Evolutionary conservation across 345 rosid species (phyloP).

Genomic region (Salix exigua): DNA sequence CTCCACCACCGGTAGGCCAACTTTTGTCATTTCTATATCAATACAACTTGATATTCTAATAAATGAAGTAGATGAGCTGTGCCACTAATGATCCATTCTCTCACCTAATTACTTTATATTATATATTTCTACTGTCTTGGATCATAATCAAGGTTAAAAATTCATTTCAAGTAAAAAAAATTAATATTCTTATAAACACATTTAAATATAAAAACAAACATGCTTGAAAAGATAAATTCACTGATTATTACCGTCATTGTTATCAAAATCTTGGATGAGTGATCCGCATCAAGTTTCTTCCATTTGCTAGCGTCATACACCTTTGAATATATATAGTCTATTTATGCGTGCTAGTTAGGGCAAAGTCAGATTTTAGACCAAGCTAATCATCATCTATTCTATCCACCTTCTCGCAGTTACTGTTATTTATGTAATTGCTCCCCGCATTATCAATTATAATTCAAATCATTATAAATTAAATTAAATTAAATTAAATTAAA

Average conservation of each 20-base stretch:
- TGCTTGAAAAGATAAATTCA: background rate
- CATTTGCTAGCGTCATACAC: background rate
- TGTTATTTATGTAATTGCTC: background rate
- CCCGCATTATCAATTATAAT: too few species aligned
- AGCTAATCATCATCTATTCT: background rate
- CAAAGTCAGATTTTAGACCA: background rate
- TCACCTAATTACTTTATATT: background rate
- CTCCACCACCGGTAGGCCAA: too few species aligned
- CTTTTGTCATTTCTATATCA: background rate
- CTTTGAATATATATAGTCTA: background rate
- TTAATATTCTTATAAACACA: too few species aligned
- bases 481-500: too few species aligned
- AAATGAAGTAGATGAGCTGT: slow-evolving; percentile 9
- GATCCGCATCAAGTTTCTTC: background rate
- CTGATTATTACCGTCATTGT: background rate
- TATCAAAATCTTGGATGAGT: background rate
- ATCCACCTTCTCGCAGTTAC: background rate
- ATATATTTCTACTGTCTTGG: background rate
- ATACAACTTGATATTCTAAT: background rate
- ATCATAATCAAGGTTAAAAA: too few species aligned
- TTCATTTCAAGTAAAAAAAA: too few species aligned
- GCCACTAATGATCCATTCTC: slow-evolving; percentile 6
- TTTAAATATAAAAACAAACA: too few species aligned
- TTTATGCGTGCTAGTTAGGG: background rate
- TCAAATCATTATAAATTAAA: too few species aligned